These are phyloP conservation scores for Stephania yunnanensis DNA, from an alignment of 164 flowering plant genomes.

Conservation along the genomic window DNA sequence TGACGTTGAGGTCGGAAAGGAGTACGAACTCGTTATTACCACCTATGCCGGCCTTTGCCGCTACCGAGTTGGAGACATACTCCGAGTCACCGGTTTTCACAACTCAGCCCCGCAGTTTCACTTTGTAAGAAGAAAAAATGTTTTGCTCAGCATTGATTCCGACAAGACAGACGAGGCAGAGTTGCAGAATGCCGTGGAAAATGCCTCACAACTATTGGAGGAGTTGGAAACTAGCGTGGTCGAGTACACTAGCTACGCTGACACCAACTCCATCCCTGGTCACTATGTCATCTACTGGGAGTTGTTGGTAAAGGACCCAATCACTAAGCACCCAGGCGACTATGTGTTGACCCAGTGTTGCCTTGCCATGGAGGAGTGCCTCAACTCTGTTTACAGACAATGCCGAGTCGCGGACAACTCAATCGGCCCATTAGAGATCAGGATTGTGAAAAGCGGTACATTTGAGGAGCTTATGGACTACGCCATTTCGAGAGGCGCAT, in stretches of 20 bases:
- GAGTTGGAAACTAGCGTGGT: slow-evolving; percentile 44
- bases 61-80: slow-evolving; percentile 70
- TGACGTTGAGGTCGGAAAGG: slow-evolving; percentile 53
- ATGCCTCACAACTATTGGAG: slow-evolving; percentile 29
- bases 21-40: slow-evolving; percentile 64
- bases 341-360: slow-evolving; percentile 49
- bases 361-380: slow-evolving; percentile 63
- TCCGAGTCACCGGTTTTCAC: slow-evolving; percentile 55
- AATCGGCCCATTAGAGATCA: slow-evolving; percentile 68
- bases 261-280: slow-evolving; percentile 61
- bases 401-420: slow-evolving; percentile 58
- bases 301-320: slow-evolving; percentile 33
- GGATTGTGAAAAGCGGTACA: slow-evolving; percentile 61
- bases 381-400: slow-evolving; percentile 74
- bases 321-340: slow-evolving; percentile 19
- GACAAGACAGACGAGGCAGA: slow-evolving; percentile 83
- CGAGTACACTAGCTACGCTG: slow-evolving; percentile 76
- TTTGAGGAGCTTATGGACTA: slow-evolving; percentile 87
- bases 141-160: slow-evolving; percentile 60
- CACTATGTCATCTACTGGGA: slow-evolving; percentile 83
- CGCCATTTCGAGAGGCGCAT: slow-evolving; percentile 73
- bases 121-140: slow-evolving; percentile 61
- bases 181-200: slow-evolving; percentile 56
- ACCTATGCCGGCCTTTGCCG: slow-evolving; percentile 63
- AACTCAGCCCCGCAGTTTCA: slow-evolving; percentile 64